Percentiles rank a stretch among this genome's conserved stretches.
These are phyloP conservation scores for Thraustochytrium sp. DNA, from an alignment of 352 stramenopile genomes.

Conservation along the genomic window DNA sequence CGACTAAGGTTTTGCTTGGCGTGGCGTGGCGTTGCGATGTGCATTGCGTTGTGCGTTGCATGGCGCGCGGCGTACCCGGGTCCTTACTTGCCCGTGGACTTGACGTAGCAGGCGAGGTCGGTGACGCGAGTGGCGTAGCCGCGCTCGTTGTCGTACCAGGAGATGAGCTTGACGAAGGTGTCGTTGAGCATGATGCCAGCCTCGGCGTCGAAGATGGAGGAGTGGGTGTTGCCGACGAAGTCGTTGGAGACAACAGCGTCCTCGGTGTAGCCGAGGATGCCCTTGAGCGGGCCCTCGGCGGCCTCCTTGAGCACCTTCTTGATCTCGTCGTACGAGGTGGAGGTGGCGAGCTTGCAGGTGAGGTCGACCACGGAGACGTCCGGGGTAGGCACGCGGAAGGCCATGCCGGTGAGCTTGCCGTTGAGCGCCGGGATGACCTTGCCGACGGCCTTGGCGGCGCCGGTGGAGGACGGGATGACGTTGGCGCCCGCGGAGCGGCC, in stretches of 20 bases:
- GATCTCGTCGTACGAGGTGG: constrained; percentile 95
- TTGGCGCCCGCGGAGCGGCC: constrained; percentile 94
- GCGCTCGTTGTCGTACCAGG: constrained; percentile 99
- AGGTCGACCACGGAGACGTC: constrained; percentile 82
- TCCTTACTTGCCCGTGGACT: constrained; percentile 24
- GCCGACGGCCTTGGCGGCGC: constrained; percentile 95
- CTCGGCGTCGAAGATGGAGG: constrained; percentile 94
- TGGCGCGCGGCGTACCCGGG: too few relatives aligned
- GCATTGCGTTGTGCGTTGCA: too few relatives aligned
- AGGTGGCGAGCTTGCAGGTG: constrained; percentile 69
- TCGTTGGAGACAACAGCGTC: constrained; percentile 93
- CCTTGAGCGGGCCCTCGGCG: constrained; percentile 87
- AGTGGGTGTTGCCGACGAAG: constrained; percentile 89
- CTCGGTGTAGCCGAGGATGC: constrained; percentile 96
- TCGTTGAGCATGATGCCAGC: constrained; percentile 95
- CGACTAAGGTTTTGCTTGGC: too few relatives aligned
- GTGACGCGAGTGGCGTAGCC: constrained; percentile 69
- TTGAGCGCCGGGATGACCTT: constrained; percentile 93
- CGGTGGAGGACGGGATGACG: constrained; percentile 97
- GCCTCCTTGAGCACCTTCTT: constrained; percentile 87
- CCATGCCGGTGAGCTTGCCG: constrained; percentile 83
- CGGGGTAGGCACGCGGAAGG: constrained; percentile 78
- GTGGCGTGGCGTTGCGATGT: too few relatives aligned
- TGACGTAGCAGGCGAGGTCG: constrained; percentile 27
- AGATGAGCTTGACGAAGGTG: constrained; percentile 97